phyloP scores from a whole-genome alignment of 805 yeast species.

The Teunomyces atbi region DNA sequence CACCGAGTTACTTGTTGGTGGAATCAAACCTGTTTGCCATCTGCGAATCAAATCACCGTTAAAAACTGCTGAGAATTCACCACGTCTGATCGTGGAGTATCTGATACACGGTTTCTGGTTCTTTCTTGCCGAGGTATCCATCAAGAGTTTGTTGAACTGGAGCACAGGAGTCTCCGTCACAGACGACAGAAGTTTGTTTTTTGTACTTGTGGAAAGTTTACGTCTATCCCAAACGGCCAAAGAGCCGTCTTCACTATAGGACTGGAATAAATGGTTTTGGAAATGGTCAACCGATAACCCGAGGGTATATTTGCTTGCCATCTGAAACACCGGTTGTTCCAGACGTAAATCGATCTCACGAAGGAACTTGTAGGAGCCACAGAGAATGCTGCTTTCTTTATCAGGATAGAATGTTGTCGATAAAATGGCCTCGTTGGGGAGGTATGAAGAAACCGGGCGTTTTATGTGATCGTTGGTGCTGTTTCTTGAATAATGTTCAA shows the following conservation, averaged over 20 bases:
- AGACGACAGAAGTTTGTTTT: slow-evolving; percentile 10
- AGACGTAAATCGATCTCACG: slow-evolving; percentile 75
- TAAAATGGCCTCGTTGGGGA: slow-evolving; percentile 72
- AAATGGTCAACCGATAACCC: slow-evolving; percentile 70
- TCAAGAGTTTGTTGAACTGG: slow-evolving; percentile 58
- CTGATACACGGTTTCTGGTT: slow-evolving; percentile 64
- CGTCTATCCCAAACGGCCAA: slow-evolving; percentile 81
- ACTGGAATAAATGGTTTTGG: slow-evolving; percentile 63
- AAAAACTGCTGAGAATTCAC: slow-evolving; percentile 78
- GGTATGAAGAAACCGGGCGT: slow-evolving; percentile 54
- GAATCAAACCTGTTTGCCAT: slow-evolving; percentile 72
- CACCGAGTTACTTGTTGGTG: slow-evolving; percentile 19
- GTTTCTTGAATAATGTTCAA: slow-evolving; percentile 53
- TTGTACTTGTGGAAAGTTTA: slow-evolving; percentile 41
- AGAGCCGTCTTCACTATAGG: slow-evolving; percentile 81
- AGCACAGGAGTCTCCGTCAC: slow-evolving; percentile 55
- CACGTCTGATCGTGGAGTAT: slow-evolving; percentile 60
- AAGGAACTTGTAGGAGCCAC: slow-evolving; percentile 74
- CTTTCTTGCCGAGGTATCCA: slow-evolving; percentile 55
- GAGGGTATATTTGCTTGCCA: slow-evolving; percentile 70
- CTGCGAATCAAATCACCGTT: slow-evolving; percentile 75
- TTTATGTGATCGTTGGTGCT: slow-evolving; percentile 49
- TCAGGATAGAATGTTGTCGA: slow-evolving; percentile 67
- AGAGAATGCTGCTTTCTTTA: slow-evolving; percentile 52
- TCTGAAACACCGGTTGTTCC: slow-evolving; percentile 64